Evolutionary conservation across 2,329 filamentous ascomycete species (phyloP).

Genomic region (Penicillium aurantiogriseum): DNA sequence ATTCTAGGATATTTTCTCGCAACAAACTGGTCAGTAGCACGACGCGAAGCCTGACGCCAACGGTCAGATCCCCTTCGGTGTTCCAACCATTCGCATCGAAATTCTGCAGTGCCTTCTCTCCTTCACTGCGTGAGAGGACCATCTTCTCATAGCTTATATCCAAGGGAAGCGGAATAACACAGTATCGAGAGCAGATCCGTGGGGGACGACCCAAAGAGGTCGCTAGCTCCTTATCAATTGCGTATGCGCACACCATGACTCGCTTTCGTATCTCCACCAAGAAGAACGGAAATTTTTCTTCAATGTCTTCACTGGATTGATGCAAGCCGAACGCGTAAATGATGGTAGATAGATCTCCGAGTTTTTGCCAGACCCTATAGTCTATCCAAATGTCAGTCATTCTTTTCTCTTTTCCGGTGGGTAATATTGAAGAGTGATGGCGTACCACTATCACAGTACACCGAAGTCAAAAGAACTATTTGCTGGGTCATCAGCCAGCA

Average conservation of each 20-base stretch:
- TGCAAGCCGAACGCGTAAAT: constrained; percentile 48
- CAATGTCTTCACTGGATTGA: constrained; percentile 24
- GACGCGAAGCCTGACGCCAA: neutral
- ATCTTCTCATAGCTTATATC: constrained; percentile 25
- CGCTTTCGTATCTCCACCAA: constrained; percentile 37
- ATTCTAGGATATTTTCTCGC: neutral
- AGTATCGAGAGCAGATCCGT: constrained; percentile 41
- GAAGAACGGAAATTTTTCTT: constrained; percentile 31
- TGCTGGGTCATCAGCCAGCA: constrained; percentile 18
- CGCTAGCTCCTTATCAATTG: constrained; percentile 46
- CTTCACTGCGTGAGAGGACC: constrained; percentile 9
- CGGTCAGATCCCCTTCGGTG: constrained; percentile 7
- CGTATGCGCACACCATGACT: constrained; percentile 42
- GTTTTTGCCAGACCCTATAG: constrained; percentile 44
- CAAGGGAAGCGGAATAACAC: constrained; percentile 23
- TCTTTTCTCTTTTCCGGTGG: neutral
- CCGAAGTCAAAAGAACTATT: constrained; percentile 9
- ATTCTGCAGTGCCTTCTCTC: constrained; percentile 11
- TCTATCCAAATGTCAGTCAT: constrained; percentile 25
- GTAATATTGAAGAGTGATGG: neutral
- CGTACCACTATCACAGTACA: constrained; percentile 18
- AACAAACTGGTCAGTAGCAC: neutral
- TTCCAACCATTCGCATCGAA: constrained; percentile 27
- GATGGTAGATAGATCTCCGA: constrained; percentile 46
- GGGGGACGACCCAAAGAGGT: constrained; percentile 50